phyloP scores from a whole-genome alignment of 2,329 filamentous ascomycete species.

The Verticillium alfalfae region DNA sequence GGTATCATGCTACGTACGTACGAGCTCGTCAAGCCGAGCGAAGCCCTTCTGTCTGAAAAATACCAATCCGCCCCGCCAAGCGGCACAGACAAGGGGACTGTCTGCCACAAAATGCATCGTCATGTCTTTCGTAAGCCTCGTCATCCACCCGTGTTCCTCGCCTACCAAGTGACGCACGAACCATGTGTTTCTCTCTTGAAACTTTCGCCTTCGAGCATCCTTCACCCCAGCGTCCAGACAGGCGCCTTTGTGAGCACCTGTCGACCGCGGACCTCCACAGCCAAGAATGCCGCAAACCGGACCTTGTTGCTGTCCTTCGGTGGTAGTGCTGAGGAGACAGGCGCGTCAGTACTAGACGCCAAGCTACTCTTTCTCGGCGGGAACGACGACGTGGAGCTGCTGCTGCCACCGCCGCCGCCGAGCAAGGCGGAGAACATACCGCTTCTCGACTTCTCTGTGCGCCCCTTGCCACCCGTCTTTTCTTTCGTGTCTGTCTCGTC shows the following conservation, averaged over 20 bases:
- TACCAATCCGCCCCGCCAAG: neutral
- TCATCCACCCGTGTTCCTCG: neutral
- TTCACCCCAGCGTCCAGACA: slow-evolving; percentile 55
- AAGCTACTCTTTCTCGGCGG: slow-evolving; percentile 1
- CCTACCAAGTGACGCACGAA: neutral
- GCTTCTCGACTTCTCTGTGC: slow-evolving; percentile 38
- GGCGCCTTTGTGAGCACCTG: slow-evolving; percentile 73
- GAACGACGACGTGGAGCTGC: neutral
- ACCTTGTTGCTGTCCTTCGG: slow-evolving; percentile 51
- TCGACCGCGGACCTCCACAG: slow-evolving; percentile 68
- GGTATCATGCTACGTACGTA: neutral
- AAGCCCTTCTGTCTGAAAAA: neutral
- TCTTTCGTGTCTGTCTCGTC: slow-evolving; percentile 36
- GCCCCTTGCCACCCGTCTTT: slow-evolving; percentile 31
- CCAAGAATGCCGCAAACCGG: slow-evolving; percentile 70
- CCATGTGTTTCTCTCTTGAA: neutral
- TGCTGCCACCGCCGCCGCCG: neutral
- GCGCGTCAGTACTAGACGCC: neutral
- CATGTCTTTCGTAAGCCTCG: slow-evolving; percentile 1
- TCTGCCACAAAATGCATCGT: neutral
- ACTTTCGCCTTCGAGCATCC: neutral
- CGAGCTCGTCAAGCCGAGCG: neutral
- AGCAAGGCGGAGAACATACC: slow-evolving; percentile 32
- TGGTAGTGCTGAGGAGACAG: slow-evolving; percentile 21
- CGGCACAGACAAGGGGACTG: neutral